Base-by-base conservation (phyloP, 306 rosid genomes). In the Prunus mume region DNA sequence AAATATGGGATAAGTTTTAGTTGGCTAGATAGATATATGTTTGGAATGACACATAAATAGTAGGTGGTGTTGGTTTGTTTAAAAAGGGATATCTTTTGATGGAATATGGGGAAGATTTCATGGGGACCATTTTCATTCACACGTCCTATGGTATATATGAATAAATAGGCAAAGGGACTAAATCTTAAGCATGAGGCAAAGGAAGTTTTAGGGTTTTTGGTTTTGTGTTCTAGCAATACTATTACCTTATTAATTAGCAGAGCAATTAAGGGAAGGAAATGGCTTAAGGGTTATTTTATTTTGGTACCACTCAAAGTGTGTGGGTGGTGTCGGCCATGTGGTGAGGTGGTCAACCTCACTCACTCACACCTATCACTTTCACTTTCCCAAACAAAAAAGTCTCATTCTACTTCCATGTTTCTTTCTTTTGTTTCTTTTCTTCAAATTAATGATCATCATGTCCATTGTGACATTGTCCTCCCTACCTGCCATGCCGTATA, bases 261-360 rank as follows among this genome's bases (percentile, higher is more conserved):
- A 38, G 9, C 43, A 38, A 38, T 38, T 5, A 38, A 38, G 9
- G 43, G 43, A 38, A 38, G 43, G 43, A 7, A 38, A 38, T 38
- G 43, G 9, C 43, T 38, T 38, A 38, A 38, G 43, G 43, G 43
- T 2, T 38, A 38, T 38, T 38, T 38, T 7, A 38, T 71, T 55
- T 79, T 46, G 56, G 56, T 69, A 80, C 79, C 87, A 91, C 77
- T 62, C 57, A 74, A 80, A 81, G 84, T 84, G 77, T 47, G 24
- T 74, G 86, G 83, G 78, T 66, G 11, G 63, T 85, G 96, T 88
- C 91, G 91, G 93, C 90, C 93, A 87, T 84, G 87, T 88, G 91
- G 51, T 49, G 17, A 80, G 80, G 30, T 76, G 30, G 78, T 80
- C 66, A 70, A 78, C 63, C 28, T 57, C 68, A 58, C 55, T 2